These are phyloP conservation scores for Besnoitia besnoiti DNA, from an alignment of 169 alveolate species.

Conservation along the genomic window DNA sequence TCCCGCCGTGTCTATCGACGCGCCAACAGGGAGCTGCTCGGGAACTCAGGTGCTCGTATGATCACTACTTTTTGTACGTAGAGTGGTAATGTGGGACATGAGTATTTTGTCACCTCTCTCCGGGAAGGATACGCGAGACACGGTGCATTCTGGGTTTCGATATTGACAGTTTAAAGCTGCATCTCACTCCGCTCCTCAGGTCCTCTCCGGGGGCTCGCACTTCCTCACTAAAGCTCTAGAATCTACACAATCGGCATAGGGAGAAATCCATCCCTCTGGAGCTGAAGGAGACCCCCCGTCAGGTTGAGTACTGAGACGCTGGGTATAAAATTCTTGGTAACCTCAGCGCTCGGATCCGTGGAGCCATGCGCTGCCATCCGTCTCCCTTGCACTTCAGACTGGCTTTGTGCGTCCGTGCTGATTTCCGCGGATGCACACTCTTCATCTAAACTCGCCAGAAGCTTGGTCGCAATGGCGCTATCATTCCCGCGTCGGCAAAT, in stretches of 20 bases:
- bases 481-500: constrained; percentile 10
- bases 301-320: not conserved
- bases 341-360: not conserved
- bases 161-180: no score
- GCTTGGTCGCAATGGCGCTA: not conserved
- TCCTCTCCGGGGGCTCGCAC: no score
- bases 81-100: no score
- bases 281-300: constrained; percentile 5
- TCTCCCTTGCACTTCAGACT: not conserved
- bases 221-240: no score
- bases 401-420: not conserved
- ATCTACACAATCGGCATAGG: not conserved
- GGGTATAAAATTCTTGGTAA: not conserved
- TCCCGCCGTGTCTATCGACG: no score
- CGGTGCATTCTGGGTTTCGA: no score
- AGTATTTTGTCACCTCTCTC: no score
- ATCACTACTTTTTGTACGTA: no score
- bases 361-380: not conserved
- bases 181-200: no score
- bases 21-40: no score
- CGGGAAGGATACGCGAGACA: no score
- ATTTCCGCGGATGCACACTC: not conserved
- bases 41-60: no score
- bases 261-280: constrained; percentile 3
- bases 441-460: not conserved